Base-by-base conservation (phyloP, 352 stramenopile species). In the Globisporangium polare region DNA sequence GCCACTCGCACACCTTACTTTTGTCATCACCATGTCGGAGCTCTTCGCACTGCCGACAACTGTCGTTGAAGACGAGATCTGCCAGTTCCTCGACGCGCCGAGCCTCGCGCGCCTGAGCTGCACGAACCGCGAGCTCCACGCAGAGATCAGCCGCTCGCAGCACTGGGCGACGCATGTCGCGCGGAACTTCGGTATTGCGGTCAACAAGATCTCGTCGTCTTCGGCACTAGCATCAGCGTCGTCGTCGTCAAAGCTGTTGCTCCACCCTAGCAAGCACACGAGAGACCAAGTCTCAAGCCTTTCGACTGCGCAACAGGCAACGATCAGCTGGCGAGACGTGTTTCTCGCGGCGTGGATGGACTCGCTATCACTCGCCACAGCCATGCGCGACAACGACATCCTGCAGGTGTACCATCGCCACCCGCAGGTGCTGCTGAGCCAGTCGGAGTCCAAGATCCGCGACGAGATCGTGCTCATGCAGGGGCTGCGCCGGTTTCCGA, bases 381-480 rank as follows among this genome's bases (percentile, higher is more conserved):
- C 64, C 8, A n/a, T 70, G 17, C 51, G 68, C 15, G 76, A 83
- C 45, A 60, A 51, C 15, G 71, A 74, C 43, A 67, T 85, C 15
- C 27, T 83, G 13, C 26, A 67, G 33, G 60, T 83, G n/a, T 85
- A 76, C 29, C 42, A 70, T 12, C 58, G 62, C 26, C 62, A 68
- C 35, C 62, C 67, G 39, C 45, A 10, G 5, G 53, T 70, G 20
- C n/a, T 74, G 60, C 72, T 85, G 37, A 72, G 66, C 29, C 37
- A 55, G 26, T 51, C 20, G 46, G 74, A 88, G 69, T 10, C 33
- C 56, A 65, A 71, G 50, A 74, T 89, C 29, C 72, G 77, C 26
- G 63, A 79, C 17, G 80, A 90, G 59, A 70, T 90, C 26, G 54
- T 86, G 55, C 81, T 90, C 58, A 89, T 88, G 68, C 67, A 82